These are phyloP conservation scores for Stagonosporopsis rhizophila DNA, from an alignment of 2,329 filamentous ascomycete genomes.

Conservation along the genomic window DNA sequence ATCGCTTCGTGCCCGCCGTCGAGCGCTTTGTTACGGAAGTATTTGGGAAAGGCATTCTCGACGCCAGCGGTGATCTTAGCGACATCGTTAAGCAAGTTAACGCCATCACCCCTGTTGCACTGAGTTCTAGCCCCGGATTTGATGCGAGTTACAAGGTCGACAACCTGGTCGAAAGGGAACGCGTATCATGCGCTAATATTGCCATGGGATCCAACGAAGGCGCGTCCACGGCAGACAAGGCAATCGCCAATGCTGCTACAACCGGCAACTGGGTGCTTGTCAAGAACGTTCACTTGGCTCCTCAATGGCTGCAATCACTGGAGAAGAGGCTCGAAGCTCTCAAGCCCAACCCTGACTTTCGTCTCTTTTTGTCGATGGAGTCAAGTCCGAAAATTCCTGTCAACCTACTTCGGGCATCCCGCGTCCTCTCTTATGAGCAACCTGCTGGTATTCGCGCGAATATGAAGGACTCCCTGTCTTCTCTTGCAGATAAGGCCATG, in stretches of 20 bases:
- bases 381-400: conserved; percentile 96
- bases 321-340: conserved; percentile 97
- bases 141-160: conserved; percentile 99
- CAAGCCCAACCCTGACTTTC: conserved; percentile 91
- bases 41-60: conserved; percentile 83
- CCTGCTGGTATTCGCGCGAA: conserved; percentile 95
- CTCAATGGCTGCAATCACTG: conserved; percentile 94
- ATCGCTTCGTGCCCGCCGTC: conserved; percentile 90
- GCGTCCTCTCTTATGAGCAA: conserved; percentile 97
- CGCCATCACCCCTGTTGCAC: conserved; percentile 82
- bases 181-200: conserved; percentile 89
- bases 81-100: conserved; percentile 85
- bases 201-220: conserved; percentile 99
- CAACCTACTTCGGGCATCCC: conserved; percentile 89
- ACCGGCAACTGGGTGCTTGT: conserved; percentile 94
- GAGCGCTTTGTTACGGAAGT: conserved; percentile 89
- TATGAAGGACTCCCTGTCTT: conserved; percentile 96
- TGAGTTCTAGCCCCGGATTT: conserved; percentile 95
- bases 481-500: conserved; percentile 74
- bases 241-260: conserved; percentile 89
- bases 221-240: conserved; percentile 90
- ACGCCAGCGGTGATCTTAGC: conserved; percentile 83
- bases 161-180: conserved; percentile 83
- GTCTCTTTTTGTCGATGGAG: conserved; percentile 98
- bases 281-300: conserved; percentile 98